Percentiles rank a stretch among this genome's conserved stretches.
Conservation (phyloP, 139 green algal genomes). For the Haematococcus sp. region DNA sequence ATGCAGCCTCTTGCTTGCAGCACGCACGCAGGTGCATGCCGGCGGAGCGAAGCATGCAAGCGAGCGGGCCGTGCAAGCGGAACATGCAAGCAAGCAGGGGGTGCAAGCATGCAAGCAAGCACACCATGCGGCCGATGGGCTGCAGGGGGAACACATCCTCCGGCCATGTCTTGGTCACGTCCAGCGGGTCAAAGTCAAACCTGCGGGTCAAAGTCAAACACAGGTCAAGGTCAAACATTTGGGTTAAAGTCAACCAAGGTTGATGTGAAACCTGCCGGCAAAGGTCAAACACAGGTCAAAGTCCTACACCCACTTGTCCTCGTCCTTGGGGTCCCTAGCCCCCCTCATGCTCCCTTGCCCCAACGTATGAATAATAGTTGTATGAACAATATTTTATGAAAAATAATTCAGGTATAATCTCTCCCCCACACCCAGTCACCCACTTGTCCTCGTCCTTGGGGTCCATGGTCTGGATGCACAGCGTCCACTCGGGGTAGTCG, state of each 20-base stretch:
- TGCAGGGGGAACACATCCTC: constrained; percentile 79
- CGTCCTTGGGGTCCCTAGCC: constrained; percentile 82
- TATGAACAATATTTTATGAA: no score
- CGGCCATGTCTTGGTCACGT: constrained; percentile 84
- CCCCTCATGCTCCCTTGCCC: no score
- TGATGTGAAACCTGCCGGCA: no score
- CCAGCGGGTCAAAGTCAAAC: constrained; percentile 76
- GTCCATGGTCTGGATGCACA: constrained; percentile 93
- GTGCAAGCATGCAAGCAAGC: background rate
- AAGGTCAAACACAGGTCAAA: no score
- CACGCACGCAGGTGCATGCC: no score
- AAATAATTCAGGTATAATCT: no score
- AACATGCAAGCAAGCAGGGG: no score
- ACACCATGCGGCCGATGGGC: constrained; percentile 68
- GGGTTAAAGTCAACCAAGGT: no score
- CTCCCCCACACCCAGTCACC: background rate
- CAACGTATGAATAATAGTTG: no score
- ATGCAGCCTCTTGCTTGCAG: no score
- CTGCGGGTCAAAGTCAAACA: constrained; percentile 8
- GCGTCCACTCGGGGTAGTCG: constrained; percentile 93
- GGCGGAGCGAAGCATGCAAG: no score
- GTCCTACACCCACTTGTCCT: constrained; percentile 70
- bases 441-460: constrained; percentile 74
- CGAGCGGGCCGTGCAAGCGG: no score
- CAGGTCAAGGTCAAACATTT: background rate